Percentiles rank a stretch among this genome's conserved stretches.
Conservation (phyloP, 2,329 filamentous ascomycete species). For the Pseudogymnoascus sp. region DNA sequence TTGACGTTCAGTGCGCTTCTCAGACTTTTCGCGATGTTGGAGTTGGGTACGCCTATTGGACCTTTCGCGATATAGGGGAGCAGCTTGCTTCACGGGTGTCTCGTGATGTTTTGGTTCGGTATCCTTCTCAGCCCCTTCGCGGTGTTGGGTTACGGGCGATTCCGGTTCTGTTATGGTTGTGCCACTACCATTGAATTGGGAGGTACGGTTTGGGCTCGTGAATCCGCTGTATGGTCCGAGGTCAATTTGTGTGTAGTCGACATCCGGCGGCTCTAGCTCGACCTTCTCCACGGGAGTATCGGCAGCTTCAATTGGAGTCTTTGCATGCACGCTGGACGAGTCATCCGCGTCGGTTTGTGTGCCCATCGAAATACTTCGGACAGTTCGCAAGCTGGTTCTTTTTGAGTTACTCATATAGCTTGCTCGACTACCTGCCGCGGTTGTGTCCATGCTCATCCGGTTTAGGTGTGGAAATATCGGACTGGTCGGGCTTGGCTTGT, state of each 20-base stretch:
- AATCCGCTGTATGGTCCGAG: slow-evolving; percentile 35
- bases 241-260: slow-evolving; percentile 55
- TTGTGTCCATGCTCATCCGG: slow-evolving; percentile 64
- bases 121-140: slow-evolving; percentile 27
- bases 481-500: slow-evolving; percentile 67
- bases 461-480: slow-evolving; percentile 53
- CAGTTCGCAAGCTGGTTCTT: slow-evolving; percentile 51
- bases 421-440: slow-evolving; percentile 52
- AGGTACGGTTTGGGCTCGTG: slow-evolving; percentile 17
- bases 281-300: slow-evolving; percentile 36
- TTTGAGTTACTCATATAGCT: slow-evolving; percentile 65
- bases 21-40: slow-evolving; percentile 26
- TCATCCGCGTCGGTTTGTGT: slow-evolving; percentile 54
- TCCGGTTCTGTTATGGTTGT: slow-evolving; percentile 4
- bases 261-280: slow-evolving; percentile 39
- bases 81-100: slow-evolving; percentile 29
- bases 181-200: slow-evolving; percentile 24
- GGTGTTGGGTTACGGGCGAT: slow-evolving; percentile 25
- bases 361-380: slow-evolving; percentile 59
- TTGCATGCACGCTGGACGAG: slow-evolving; percentile 40
- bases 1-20: slow-evolving; percentile 30
- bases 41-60: slow-evolving; percentile 30
- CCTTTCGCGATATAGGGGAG: slow-evolving; percentile 24
- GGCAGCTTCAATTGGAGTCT: slow-evolving; percentile 25
- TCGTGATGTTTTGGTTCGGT: slow-evolving; percentile 27